Conservation (phyloP, 1,284 basidiomycete species). For the Cutaneotrichosporon curvatum region DNA sequence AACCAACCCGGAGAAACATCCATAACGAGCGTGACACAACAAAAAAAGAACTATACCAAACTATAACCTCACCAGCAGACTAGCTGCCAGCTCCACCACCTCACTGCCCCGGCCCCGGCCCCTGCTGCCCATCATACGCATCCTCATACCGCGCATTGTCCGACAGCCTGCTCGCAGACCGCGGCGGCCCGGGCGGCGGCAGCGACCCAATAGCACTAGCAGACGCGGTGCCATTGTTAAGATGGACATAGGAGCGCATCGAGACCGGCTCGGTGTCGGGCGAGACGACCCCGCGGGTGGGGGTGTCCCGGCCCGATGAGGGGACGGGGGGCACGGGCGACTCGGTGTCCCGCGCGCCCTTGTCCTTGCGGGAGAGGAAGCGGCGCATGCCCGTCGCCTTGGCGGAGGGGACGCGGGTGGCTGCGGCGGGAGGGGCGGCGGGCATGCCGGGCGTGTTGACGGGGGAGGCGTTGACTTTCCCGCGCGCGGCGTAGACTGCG, state of each 20-base stretch:
- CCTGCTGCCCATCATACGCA: no score
- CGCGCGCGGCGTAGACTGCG: conserved; percentile 45
- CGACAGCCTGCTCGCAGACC: not conserved
- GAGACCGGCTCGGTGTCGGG: conserved; percentile 20
- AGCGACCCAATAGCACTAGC: conserved; percentile 28
- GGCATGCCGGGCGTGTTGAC: conserved; percentile 8
- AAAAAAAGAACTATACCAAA: no score
- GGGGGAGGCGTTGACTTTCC: conserved; percentile 21
- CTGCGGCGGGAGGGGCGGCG: conserved; percentile 5
- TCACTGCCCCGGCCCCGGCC: no score
- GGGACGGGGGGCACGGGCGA: not conserved
- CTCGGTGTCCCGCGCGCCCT: not conserved
- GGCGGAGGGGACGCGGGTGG: conserved; percentile 3
- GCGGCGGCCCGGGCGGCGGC: conserved; percentile 22
- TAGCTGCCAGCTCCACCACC: no score
- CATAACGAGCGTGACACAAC: no score
- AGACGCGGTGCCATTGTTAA: conserved; percentile 33
- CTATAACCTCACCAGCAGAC: no score
- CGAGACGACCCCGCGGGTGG: not conserved
- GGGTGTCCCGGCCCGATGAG: not conserved
- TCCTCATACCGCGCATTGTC: conserved; percentile 3
- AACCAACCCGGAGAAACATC: no score
- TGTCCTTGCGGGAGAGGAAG: conserved; percentile 23
- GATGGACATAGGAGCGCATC: conserved; percentile 34
- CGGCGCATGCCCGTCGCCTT: conserved; percentile 16